Base-by-base conservation (phyloP, 371 early-diverging fungal species). In the Rhizomucor pusillus region DNA sequence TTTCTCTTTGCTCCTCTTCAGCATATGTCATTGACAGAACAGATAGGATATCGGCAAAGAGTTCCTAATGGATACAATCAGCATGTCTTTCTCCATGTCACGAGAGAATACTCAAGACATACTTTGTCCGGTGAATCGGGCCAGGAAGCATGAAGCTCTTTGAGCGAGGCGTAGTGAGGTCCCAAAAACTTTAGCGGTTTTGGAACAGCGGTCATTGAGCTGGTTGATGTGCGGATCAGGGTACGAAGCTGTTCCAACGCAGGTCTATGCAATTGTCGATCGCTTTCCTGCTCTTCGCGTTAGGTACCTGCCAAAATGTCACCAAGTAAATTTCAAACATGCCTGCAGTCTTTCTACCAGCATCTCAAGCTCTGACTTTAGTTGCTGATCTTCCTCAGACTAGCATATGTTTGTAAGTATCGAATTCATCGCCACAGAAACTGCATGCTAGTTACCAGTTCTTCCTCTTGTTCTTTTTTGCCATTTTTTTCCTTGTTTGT, bases 191-290 rank as follows among this genome's bases (percentile, higher is more conserved):
- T 98, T 59, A 98, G 83, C 10, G 98, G 97, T 66, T 98, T 98
- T 22, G 99, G 98, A 6, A 98, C 99, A 19, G 97, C 92, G 4
- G 99, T 97, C 98, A 98, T 97, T 36, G 99, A 97, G 56, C 89
- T 90, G 0, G 97, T 93, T 5, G 96, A 89, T 18, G 95, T 93
- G 55, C 93, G 90, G 66, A 98, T 94, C 39, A 90, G 63, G 14
- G 90, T 90, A 59, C 90, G 87, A 36, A 98, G 73, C 45, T 86
- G 84, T 62, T 95, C 94, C 55, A 98, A 81, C 13, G 97, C 83
- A 33, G 93, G 87, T 57, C 84, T 83, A 71, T 95, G 86, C 41
- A 95, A 83, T 24, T 81, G 73, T 41, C 64, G 73, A 43, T 92
- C 83, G 22, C 78, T 55, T 63, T 92, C 94, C 88, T 91, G 50